Evolutionary conservation across 164 flowering plant genomes (phyloP), one percentile per base, ranked within the genome.

Genomic region (Dillenia suffruticosa): DNA sequence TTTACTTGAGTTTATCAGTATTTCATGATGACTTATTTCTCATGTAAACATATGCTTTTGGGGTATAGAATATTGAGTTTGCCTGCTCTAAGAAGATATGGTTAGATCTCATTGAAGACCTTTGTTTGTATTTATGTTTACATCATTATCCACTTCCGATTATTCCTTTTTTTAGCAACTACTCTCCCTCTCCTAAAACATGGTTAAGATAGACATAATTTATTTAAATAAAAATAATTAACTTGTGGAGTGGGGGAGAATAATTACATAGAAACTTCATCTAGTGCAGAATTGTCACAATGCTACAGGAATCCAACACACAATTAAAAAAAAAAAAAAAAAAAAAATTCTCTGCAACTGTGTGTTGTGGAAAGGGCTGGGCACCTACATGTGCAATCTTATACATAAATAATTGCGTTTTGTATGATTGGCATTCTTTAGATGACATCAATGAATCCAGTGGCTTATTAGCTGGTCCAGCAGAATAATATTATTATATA

Each of bases 21-120:
- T 58, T 70, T 72, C 73, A 49, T 76, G 69, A 79, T 72, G 84
- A 78, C 81, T 76, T 76, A 79, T 70, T 76, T 75, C 80, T 73
- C 75, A 78, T 73, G 63, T 75, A 72, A 77, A 81, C 74, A 75
- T 62, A 74, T 74, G 75, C 73, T 76, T 80, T 79, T 68, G 76
- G 40, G 65, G 67, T 10, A 52, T 75, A 78, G 56, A 77, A 72
- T 71, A 77, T 65, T 45, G 62, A 49, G 70, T 73, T 75, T 78
- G 73, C 70, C 71, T 69, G 76, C 83, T 77, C 81, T 76, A 78
- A 74, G 84, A 86, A 87, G 92, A 87, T 86, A 77, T 86, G 86
- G 77, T 70, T 53, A 84, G 89, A 86, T 86, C 81, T 82, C 59
- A 57, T 72, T 45, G 72, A 79, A 76, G 81, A 80, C 84, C 71